Evolutionary conservation across 768 basidiomycete genomes (phyloP).

Genomic region (Podaxis carcinomalis): DNA sequence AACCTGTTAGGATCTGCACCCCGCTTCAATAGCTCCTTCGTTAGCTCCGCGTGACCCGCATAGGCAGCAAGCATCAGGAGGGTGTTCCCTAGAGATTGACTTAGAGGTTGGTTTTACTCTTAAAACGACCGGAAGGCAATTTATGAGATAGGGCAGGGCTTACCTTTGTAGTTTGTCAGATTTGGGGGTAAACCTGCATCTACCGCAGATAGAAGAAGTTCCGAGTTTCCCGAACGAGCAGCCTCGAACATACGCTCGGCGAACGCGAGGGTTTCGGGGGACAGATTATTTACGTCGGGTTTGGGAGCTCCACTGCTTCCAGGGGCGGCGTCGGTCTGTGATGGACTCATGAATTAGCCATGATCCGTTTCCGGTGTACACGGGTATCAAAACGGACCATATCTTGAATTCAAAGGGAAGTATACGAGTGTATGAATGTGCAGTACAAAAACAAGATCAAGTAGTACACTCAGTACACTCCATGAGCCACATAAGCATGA

Average conservation of each 20-base stretch:
- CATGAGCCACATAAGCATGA: not conserved
- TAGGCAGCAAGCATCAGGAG: conserved; percentile 79
- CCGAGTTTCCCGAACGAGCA: conserved; percentile 54
- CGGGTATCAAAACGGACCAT: conserved; percentile 1
- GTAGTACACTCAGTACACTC: not conserved
- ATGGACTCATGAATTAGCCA: not conserved
- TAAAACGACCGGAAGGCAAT: conserved; percentile 2
- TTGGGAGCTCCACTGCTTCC: not conserved
- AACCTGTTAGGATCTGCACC: conserved; percentile 63
- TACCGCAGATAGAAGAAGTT: conserved; percentile 53
- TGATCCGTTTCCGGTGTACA: too few relatives aligned
- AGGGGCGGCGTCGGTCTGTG: not conserved
- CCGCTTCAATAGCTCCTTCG: conserved; percentile 46
- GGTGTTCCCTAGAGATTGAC: conserved; percentile 58
- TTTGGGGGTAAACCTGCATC: conserved; percentile 69
- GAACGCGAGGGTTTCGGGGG: conserved; percentile 44
- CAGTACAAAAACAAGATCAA: not conserved
- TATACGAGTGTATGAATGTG: not conserved
- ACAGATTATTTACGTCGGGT: conserved; percentile 23
- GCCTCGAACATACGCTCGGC: conserved; percentile 75
- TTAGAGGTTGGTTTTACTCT: not conserved
- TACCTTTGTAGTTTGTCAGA: conserved; percentile 70
- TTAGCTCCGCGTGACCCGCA: conserved; percentile 55
- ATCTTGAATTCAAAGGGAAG: not conserved
- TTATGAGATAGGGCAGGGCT: not conserved